phyloP scores from a whole-genome alignment of 2,329 filamentous ascomycete species.

The Madurella fahalii region DNA sequence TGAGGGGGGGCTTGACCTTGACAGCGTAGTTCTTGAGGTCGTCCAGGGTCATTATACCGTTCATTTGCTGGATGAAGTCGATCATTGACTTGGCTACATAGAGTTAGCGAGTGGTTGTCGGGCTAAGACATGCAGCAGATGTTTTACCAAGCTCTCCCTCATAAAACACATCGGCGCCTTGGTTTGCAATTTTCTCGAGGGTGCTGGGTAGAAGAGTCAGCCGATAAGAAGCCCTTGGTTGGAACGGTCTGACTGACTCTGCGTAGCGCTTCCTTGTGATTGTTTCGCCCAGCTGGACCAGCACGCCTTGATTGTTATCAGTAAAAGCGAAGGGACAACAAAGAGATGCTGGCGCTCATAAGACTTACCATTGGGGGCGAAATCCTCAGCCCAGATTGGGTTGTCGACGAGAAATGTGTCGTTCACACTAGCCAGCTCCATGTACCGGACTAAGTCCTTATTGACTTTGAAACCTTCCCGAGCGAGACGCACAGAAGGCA shows the following conservation, averaged over 20 bases:
- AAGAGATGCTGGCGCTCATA: background rate
- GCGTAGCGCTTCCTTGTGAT: conserved; percentile 82
- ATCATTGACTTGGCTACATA: conserved; percentile 66
- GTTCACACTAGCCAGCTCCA: conserved; percentile 46
- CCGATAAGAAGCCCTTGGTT: background rate
- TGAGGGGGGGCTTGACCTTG: conserved; percentile 55
- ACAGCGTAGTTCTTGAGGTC: conserved; percentile 72
- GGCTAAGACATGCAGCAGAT: conserved; percentile 25
- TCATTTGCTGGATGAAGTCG: conserved; percentile 58
- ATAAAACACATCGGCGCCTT: conserved; percentile 49
- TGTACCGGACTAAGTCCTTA: conserved; percentile 70
- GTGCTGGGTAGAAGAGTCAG: conserved; percentile 41
- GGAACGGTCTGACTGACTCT: conserved; percentile 31
- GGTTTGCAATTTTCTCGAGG: conserved; percentile 68
- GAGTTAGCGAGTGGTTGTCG: background rate
- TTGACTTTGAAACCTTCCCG: conserved; percentile 69
- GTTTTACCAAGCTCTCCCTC: conserved; percentile 35
- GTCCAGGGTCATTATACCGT: conserved; percentile 80
- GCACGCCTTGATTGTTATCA: conserved; percentile 45
- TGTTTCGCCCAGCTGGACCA: conserved; percentile 67
- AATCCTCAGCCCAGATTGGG: conserved; percentile 79
- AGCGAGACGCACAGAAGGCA: conserved; percentile 71
- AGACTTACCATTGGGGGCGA: conserved; percentile 67
- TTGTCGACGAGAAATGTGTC: conserved; percentile 68
- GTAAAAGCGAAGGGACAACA: no score